phyloP scores from a whole-genome alignment of 2,329 filamentous ascomycete genomes.

The Aspergillus tanneri region DNA sequence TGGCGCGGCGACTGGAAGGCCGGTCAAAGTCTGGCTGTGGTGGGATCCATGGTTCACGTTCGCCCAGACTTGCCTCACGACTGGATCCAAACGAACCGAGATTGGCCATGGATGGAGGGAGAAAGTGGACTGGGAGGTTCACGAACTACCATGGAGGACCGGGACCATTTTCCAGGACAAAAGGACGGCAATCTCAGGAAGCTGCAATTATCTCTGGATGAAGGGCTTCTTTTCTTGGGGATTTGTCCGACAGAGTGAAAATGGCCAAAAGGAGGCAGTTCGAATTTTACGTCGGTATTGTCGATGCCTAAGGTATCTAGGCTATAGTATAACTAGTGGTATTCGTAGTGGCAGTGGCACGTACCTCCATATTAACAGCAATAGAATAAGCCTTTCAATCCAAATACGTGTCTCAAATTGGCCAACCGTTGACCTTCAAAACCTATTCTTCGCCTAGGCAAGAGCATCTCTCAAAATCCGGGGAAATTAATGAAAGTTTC shows the following conservation, averaged over 20 bases:
- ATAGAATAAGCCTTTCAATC: too few relatives aligned
- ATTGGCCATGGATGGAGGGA: conserved; percentile 1
- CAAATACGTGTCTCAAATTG: too few relatives aligned
- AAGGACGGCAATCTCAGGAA: neutral
- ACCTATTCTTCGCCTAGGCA: too few relatives aligned
- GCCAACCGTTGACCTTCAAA: too few relatives aligned
- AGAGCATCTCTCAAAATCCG: too few relatives aligned
- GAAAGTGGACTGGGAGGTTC: neutral
- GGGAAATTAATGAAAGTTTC: neutral
- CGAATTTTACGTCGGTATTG: too few relatives aligned
- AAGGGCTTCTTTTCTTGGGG: neutral
- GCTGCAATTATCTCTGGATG: neutral
- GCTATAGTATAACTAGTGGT: too few relatives aligned
- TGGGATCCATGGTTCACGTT: conserved; percentile 6
- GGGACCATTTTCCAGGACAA: conserved; percentile 9
- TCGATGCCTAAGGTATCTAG: too few relatives aligned
- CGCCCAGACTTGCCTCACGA: conserved; percentile 6
- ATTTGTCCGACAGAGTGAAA: too few relatives aligned
- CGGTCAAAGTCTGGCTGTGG: conserved; percentile 15
- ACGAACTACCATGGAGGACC: neutral
- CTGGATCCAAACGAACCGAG: neutral
- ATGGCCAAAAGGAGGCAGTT: too few relatives aligned
- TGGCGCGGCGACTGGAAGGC: conserved; percentile 8
- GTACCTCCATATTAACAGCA: too few relatives aligned
- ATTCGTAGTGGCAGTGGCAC: too few relatives aligned